Evolutionary conservation across 352 stramenopile species (phyloP).

Genomic region (Globisporangium spinosum): DNA sequence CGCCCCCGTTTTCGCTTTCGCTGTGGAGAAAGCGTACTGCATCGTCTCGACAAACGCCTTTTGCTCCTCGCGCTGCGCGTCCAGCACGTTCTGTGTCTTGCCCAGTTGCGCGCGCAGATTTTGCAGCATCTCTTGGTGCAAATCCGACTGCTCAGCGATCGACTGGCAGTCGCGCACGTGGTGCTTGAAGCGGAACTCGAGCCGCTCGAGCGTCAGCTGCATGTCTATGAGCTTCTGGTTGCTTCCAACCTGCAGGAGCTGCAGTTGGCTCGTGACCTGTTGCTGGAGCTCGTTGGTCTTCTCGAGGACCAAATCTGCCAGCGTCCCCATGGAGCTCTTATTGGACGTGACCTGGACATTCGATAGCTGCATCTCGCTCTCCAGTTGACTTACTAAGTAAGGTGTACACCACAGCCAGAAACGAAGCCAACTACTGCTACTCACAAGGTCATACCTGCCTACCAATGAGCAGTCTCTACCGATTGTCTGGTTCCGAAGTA

Average conservation of each 20-base stretch:
- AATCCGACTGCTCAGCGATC: conserved; percentile 42
- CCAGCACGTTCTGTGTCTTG: conserved; percentile 37
- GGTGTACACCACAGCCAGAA: background rate
- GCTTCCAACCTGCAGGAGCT: conserved; percentile 43
- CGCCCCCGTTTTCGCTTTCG: conserved; percentile 28
- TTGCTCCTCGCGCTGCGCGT: conserved; percentile 49
- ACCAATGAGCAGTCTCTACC: conserved; percentile 16
- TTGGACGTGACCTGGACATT: conserved; percentile 41
- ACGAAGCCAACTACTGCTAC: background rate
- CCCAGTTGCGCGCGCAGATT: conserved; percentile 35
- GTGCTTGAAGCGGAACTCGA: conserved; percentile 75
- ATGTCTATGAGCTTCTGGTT: conserved; percentile 43
- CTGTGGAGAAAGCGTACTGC: conserved; percentile 29
- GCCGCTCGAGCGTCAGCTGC: conserved; percentile 41
- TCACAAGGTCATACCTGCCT: background rate
- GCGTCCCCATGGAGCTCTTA: conserved; percentile 38
- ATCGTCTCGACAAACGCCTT: conserved; percentile 42
- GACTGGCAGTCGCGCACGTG: conserved; percentile 48
- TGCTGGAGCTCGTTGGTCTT: conserved; percentile 45
- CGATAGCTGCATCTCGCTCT: conserved; percentile 45
- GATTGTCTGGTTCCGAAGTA: conserved; percentile 32
- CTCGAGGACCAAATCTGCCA: conserved; percentile 44
- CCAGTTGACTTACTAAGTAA: conserved; percentile 37
- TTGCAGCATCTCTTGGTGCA: conserved; percentile 42
- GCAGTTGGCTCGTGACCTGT: conserved; percentile 32